Evolutionary conservation across 73 alveolate genomes (phyloP).

Genomic region (Blepharisma japonicum): DNA sequence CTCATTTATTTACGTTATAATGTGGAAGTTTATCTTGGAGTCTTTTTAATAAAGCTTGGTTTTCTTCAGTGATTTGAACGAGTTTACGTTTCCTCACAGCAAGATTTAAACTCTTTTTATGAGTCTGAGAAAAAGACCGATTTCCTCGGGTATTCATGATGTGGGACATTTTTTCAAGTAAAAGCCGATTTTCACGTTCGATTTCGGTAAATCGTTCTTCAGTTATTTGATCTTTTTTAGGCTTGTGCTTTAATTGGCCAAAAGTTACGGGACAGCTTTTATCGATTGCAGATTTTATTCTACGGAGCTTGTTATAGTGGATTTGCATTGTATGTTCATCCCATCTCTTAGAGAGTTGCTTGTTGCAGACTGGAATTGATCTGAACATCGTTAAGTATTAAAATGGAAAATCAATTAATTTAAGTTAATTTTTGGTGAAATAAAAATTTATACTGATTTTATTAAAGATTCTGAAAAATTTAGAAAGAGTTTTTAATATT

Average conservation of each 20-base stretch:
- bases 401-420: no score
- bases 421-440: no score
- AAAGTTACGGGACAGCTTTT: slow-evolving; percentile 15
- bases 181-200: slow-evolving; percentile 65
- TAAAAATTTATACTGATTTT: no score
- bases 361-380: slow-evolving; percentile 41
- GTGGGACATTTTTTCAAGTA: slow-evolving; percentile 68
- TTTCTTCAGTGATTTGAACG: slow-evolving; percentile 41
- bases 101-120: slow-evolving; percentile 34
- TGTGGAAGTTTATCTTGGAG: slow-evolving; percentile 42
- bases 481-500: no score
- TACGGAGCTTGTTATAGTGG: slow-evolving; percentile 38
- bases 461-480: no score
- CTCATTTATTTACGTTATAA: slow-evolving; percentile 42
- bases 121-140: neutral
- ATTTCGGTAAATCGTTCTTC: slow-evolving; percentile 63
- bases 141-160: slow-evolving; percentile 45
- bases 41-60: slow-evolving; percentile 40
- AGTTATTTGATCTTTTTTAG: slow-evolving; percentile 58
- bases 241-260: slow-evolving; percentile 19
- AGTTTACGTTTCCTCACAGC: slow-evolving; percentile 39
- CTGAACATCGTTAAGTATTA: slow-evolving; percentile 34
- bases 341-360: slow-evolving; percentile 42
- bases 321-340: slow-evolving; percentile 26
- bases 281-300: slow-evolving; percentile 31